Base-by-base conservation (phyloP, 1,284 basidiomycete genomes). In the Hemileia vastatrix region DNA sequence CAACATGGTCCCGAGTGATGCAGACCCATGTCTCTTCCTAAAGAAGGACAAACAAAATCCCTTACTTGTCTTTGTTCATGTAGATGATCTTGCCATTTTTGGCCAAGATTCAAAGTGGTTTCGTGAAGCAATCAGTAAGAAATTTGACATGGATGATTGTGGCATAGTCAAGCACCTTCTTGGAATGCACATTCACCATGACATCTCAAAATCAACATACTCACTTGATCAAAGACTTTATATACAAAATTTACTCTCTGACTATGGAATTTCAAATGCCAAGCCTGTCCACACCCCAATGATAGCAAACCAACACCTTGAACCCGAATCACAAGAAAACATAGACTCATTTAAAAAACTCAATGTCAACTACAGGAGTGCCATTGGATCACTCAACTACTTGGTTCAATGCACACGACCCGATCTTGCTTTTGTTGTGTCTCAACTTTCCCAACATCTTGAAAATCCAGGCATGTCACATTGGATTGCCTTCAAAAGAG, bases 31-130 rank as follows among this genome's bases (percentile, higher is more conserved):
- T 48, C 32, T 57, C 4, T 57, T 57, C 23, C 23, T 57, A 8
- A 47, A 40, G 24, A n/a, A 24, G 1, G 44, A 57, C 15, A 15
- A 40, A 18, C 2, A 15, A 1, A 47, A 24, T 21, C 5, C 23
- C 13, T 57, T 40, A 18, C 5, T 48, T 44, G 55, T 57, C 2
- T 44, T 47, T 31, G 44, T 57, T 6, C 44, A 57, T 31, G 55
- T 57, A 2, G 36, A 57, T n/a, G 24, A 57, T 21, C 3, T 57
- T 40, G 31, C 24, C 13, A 57, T 55, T 15, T 11, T 43, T 18
- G 21, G 33, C 19, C 5, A 36, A 1, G 54, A 55, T 23, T 23
- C 19, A 3, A 2, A 5, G 5, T 9, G 54, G 1, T 55, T 55
- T 44, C 24, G 33, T 11, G 3, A 23, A 23, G 21, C 44, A 3